Evolutionary conservation across 345 rosid genomes (phyloP).

Genomic region (Bruguiera sexangula): DNA sequence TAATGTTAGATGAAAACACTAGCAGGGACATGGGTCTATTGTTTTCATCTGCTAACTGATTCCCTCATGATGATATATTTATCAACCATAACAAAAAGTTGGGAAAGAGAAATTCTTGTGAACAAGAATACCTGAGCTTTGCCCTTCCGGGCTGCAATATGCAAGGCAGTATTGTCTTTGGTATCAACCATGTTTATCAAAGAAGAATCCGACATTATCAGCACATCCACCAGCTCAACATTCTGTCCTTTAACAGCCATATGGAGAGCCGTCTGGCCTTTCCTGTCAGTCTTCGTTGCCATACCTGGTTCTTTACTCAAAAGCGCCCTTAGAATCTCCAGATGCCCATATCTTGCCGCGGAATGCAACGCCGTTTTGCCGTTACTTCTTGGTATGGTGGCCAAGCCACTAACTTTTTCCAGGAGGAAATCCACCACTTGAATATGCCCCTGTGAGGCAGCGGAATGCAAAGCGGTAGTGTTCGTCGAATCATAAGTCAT

Average conservation of each 20-base stretch:
- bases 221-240: conserved; percentile 50
- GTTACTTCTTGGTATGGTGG: conserved; percentile 60
- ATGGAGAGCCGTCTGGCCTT: conserved; percentile 85
- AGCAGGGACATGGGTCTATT: no score
- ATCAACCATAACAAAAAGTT: neutral
- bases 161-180: conserved; percentile 82
- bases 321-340: conserved; percentile 65
- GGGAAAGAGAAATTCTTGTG: neutral
- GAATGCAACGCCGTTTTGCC: conserved; percentile 84
- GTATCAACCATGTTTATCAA: conserved; percentile 62
- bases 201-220: conserved; percentile 43
- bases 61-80: neutral
- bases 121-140: conserved; percentile 50
- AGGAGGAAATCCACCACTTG: conserved; percentile 62
- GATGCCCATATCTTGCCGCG: conserved; percentile 82
- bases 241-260: conserved; percentile 92
- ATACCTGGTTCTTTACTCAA: conserved; percentile 51
- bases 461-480: conserved; percentile 75
- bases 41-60: no score
- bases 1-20: no score
- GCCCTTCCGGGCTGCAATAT: conserved; percentile 69
- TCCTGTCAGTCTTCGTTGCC: conserved; percentile 56
- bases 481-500: conserved; percentile 73
- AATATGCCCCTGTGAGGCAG: conserved; percentile 76
- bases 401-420: conserved; percentile 55